Evolutionary conservation across 108 stramenopile species (phyloP), one percentile per base, ranked within the genome.

Genomic region (Discostella stelligeroides): DNA sequence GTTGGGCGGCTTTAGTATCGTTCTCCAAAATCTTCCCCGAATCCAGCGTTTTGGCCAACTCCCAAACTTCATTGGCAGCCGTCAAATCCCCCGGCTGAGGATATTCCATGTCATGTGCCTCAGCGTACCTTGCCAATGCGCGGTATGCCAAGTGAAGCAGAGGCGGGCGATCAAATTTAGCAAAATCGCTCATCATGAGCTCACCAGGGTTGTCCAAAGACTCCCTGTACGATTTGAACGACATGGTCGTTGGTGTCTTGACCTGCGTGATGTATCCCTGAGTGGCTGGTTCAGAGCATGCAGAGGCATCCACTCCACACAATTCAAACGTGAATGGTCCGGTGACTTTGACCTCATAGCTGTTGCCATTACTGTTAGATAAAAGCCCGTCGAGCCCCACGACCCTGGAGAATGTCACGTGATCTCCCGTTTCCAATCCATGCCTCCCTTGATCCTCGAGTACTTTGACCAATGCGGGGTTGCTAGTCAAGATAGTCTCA

Each of bases 371-470:
- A 30, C 70, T 85, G 0, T 27, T 27, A 20, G 82, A 78, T 71
- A 96, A 72, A 49, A 57, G 30, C 14, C 89, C 89, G 34, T 83
- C 70, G 18, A 88, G 43, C 29, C 97, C 97, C 82, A 91, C 82
- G 51, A 96, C 80, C 56, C 89, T 89, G 30, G 94, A 84, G 85
- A 98, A 93, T 12, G 80, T 87, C 14, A 98, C 97, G 29, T 80
- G 74, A 78, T 98, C 97, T 17, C 99, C 99, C 7, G 93, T 90
- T 58, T 94, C 95, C 27, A 99, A 68, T 57, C 97, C 97, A 82
- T 98, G 98, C 63, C 98, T 86, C 5, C 94, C 94, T 60, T 97
- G 96, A 73, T 98, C 98, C 60, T 98, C 97, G 80, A 98, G 70
- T 11, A 96, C 95, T 47, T 98, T 98, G 71, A 98, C 94, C 21